Base-by-base conservation (phyloP, 805 yeast species). In the Ogataea nakhonphanomensis region DNA sequence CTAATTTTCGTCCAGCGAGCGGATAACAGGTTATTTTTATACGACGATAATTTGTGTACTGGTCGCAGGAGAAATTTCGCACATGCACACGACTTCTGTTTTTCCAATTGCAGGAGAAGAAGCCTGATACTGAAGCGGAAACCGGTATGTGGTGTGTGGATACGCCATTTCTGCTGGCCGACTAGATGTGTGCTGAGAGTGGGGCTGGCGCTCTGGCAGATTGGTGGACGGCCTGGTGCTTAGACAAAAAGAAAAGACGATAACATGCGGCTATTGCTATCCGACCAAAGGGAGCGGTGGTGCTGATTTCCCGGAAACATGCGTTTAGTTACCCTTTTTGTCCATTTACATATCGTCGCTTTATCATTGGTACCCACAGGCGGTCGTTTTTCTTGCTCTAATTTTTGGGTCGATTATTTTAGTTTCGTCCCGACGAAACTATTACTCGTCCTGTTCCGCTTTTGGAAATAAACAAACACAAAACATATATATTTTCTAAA, bases 1-100 rank as follows among this genome's bases (percentile, higher is more conserved):
- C 31, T 29, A 29, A 25, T 23, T 39, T 25, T 28, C 34, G 30
- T 33, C 34, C 15, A 13, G 15, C 31, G 30, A 29, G 45, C 36
- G 51, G 51, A 48, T 25, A 33, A 35, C 33, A 36, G 7, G 33
- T 34, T 37, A 43, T 38, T 26, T 38, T 48, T 48, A 48, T 48
- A 48, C 41, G 31, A 17, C 26, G n/a, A 21, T 32, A 10, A 8
- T 8, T 33, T 34, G 25, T 33, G 33, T 33, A 27, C 33, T 27
- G 24, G 38, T 25, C 29, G 22, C 13, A 15, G 27, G 12, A 11
- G n/a, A 17, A 26, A 34, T 26, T 12, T 42, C 33, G 27, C 14
- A 31, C 12, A 35, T 39, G 47, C 42, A 39, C 39, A 37, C 47
- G 43, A 36, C 36, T 25, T 35, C 35, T 24, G n/a, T 8, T 8